These are phyloP conservation scores for Mrakia frigida DNA, from an alignment of 768 basidiomycete species.

Conservation along the genomic window DNA sequence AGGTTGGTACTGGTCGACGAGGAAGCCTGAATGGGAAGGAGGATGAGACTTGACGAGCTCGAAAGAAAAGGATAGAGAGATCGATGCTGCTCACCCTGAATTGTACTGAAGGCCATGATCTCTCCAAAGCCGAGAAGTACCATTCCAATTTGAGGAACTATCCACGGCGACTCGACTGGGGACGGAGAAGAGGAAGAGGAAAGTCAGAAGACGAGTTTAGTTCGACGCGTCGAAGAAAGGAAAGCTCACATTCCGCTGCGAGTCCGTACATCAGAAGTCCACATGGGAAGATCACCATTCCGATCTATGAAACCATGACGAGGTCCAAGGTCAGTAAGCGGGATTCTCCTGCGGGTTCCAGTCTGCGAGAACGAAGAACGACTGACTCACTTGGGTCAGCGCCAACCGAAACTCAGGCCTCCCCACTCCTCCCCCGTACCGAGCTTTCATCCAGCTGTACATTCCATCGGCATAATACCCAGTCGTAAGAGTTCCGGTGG, in stretches of 20 bases:
- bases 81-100: background rate
- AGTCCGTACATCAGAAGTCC: too few species aligned
- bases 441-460: background rate
- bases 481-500: background rate
- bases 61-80: background rate
- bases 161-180: background rate
- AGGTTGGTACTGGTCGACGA: slow-evolving; percentile 10
- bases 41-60: background rate
- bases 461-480: background rate
- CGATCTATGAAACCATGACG: too few species aligned
- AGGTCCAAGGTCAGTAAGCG: background rate
- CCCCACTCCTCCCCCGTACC: background rate
- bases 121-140: background rate
- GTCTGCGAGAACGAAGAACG: background rate
- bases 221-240: background rate
- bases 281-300: too few species aligned
- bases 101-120: background rate
- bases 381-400: background rate
- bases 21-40: background rate
- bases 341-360: too few species aligned
- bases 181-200: background rate
- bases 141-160: background rate
- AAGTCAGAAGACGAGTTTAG: too few species aligned
- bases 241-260: too few species aligned
- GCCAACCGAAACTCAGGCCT: background rate